These are phyloP conservation scores for Periglandula ipomoeae DNA, from an alignment of 2,329 filamentous ascomycete genomes.

Conservation along the genomic window DNA sequence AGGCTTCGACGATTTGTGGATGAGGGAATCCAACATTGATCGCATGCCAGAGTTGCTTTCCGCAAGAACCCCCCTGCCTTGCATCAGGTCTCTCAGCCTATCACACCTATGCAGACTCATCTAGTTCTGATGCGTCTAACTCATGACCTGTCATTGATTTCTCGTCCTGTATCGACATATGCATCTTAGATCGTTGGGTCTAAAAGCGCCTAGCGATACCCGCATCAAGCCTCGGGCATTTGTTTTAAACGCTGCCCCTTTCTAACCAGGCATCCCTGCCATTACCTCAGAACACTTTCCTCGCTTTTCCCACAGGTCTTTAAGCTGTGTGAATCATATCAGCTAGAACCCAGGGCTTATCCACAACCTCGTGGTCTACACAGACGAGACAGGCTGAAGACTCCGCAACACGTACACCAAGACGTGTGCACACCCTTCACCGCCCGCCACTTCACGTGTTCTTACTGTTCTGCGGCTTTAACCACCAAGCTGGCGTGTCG, in stretches of 20 bases:
- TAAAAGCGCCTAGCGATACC: neutral
- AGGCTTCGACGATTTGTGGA: neutral
- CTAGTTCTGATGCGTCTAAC: neutral
- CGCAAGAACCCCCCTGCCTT: neutral
- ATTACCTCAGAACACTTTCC: neutral
- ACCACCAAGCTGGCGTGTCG: no score
- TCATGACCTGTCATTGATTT: conserved; percentile 3
- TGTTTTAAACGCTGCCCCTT: neutral
- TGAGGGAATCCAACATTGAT: neutral
- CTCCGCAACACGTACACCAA: neutral
- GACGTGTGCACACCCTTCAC: no score
- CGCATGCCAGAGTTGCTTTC: neutral
- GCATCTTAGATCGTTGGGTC: conserved; percentile 3
- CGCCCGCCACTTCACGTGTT: no score
- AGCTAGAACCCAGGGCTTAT: no score
- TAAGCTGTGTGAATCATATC: no score
- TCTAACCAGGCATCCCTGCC: neutral
- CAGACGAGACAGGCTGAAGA: neutral
- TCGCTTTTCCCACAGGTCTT: neutral
- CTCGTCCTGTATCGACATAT: neutral
- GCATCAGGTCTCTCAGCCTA: neutral
- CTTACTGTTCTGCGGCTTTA: no score
- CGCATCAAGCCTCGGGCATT: neutral
- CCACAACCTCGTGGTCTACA: neutral
- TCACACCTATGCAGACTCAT: neutral